Base-by-base conservation (phyloP, 148 eudicot genomes). In the Cornus controversa region DNA sequence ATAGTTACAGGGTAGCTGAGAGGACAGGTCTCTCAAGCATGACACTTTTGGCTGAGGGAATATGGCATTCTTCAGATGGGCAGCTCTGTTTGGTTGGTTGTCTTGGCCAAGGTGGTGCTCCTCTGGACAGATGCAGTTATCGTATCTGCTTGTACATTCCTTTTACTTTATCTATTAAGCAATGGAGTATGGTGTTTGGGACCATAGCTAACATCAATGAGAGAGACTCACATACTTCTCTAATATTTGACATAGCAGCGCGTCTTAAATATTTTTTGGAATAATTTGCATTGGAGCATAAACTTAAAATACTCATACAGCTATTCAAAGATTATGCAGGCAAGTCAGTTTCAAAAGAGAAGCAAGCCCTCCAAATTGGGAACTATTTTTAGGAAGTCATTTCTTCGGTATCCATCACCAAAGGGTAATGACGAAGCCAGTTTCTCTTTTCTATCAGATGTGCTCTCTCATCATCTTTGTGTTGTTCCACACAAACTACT, bases 51-150 rank as follows among this genome's bases (percentile, higher is more conserved):
- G 84, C 58, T 37, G 84, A 80, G 60, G 86, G 84, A 68, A 57
- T 58, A 25, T 84, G 83, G 81, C 28, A 80, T 71, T 74, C 79
- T 31, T 78, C 78, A 14, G 72, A 10, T 0, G 83, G 75, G 11
- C 50, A 34, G 20, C 83, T 80, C n/a, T 80, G 77, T 45, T 77
- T 83, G 86, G 67, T 78, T 37, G 84, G 86, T 8, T 78, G 84
- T 66, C 57, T 66, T 20, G 83, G 83, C 34, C 34, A 31, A 62
- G 16, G 54, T 50, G 68, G 25, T 26, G 64, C 16, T 71, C 28
- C 15, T 4, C 50, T 50, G 0, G 64, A 42, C n/a, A 71, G 74
- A 25, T 75, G 75, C 28, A 64, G 74, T 42, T 72, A 76, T 10
- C 71, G 47, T 70, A 67, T 82, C 16, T 70, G 57, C 8, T 4